Conservation (phyloP, 2,329 filamentous ascomycete genomes). For the Fusarium foetens region DNA sequence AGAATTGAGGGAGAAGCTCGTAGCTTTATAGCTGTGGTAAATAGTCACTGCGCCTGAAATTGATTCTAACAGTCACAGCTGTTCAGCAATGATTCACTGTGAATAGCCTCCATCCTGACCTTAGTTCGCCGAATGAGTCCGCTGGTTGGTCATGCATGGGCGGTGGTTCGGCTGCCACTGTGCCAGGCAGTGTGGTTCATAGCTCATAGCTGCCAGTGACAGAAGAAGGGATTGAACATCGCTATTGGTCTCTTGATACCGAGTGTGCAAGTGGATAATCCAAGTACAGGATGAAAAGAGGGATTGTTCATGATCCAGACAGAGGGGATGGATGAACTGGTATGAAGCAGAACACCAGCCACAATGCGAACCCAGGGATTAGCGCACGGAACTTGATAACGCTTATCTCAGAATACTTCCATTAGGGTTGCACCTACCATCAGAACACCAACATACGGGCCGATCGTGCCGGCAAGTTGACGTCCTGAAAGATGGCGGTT, state of each 20-base stretch:
- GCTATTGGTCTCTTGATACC: accelerated
- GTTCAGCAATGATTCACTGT: not conserved
- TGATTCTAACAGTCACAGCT: accelerated
- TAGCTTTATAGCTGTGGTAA: not conserved
- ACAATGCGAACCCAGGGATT: not conserved
- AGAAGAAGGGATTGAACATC: accelerated
- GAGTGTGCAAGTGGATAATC: not conserved
- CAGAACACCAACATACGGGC: no score
- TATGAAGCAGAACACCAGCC: not conserved
- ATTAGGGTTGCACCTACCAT: not conserved
- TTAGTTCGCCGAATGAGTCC: accelerated
- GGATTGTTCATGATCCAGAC: not conserved
- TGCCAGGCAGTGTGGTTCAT: not conserved
- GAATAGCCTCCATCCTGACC: not conserved
- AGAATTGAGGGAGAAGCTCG: accelerated
- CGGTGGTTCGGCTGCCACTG: not conserved
- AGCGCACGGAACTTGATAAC: no score
- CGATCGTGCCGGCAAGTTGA: not conserved
- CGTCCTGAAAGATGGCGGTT: not conserved
- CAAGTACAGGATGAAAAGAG: accelerated
- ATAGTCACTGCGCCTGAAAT: accelerated
- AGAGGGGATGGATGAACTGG: not conserved
- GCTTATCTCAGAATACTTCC: not conserved
- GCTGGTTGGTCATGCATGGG: not conserved
- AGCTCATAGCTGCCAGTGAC: not conserved